A percentile compares a stretch with the other conserved stretches of the same genome.
Evolutionary conservation across 192 early-diverging fungal species (phyloP).

Genomic region (Backusella tarrabulga): DNA sequence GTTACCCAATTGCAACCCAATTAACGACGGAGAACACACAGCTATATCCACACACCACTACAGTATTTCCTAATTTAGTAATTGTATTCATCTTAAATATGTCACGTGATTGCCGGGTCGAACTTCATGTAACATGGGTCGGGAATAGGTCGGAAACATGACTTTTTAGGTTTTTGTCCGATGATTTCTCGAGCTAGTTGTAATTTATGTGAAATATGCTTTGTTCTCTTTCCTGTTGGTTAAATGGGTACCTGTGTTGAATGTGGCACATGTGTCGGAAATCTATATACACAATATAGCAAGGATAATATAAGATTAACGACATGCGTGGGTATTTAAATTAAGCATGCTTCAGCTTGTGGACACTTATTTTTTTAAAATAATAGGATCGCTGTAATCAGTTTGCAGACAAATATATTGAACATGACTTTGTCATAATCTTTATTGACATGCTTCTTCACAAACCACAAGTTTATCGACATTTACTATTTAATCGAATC

Average conservation of each 20-base stretch:
- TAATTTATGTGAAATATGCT: no score
- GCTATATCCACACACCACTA: no score
- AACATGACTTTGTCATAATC: slow-evolving; percentile 83
- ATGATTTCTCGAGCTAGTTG: no score
- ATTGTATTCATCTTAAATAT: no score
- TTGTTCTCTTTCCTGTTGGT: slow-evolving; percentile 42
- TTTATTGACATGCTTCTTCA: slow-evolving; percentile 93
- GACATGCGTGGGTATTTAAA: slow-evolving; percentile 59
- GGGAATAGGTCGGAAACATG: no score
- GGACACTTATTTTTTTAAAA: background rate
- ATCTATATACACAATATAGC: slow-evolving; percentile 80
- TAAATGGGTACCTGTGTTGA: slow-evolving; percentile 74
- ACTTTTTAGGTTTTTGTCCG: no score
- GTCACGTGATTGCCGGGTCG: no score
- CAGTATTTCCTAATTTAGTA: no score
- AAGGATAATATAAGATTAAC: slow-evolving; percentile 82
- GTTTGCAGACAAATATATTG: slow-evolving; percentile 92
- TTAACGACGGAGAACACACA: no score
- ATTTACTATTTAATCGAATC: slow-evolving; percentile 81
- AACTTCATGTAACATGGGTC: no score
- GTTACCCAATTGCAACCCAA: no score
- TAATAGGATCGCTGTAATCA: slow-evolving; percentile 64
- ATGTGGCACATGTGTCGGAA: slow-evolving; percentile 65
- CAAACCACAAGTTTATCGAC: slow-evolving; percentile 83
- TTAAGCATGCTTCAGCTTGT: background rate